These are phyloP conservation scores for Colletotrichum costaricense DNA, from an alignment of 2,329 filamentous ascomycete species.

Conservation along the genomic window DNA sequence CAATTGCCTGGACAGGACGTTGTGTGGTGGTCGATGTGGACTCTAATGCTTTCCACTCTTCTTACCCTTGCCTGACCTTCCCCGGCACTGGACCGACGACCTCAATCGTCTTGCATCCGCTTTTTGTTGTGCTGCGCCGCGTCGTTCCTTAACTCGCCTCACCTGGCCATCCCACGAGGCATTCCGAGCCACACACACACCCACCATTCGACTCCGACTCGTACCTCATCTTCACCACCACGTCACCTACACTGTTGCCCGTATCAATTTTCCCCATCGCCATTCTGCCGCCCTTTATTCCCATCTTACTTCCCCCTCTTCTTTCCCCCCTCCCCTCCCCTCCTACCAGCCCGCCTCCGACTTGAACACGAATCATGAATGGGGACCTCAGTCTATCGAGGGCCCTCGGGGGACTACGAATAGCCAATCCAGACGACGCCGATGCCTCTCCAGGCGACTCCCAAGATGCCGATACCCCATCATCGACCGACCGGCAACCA, in stretches of 20 bases:
- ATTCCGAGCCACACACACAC: conserved; percentile 11
- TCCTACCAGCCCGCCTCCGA: conserved; percentile 16
- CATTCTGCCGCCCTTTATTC: conserved; percentile 14
- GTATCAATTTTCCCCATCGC: conserved; percentile 10
- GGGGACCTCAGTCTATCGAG: conserved; percentile 93
- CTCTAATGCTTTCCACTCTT: background rate
- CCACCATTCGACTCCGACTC: background rate
- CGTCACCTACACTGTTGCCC: background rate
- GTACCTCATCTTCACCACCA: background rate
- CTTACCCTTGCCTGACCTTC: conserved; percentile 5
- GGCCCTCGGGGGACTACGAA: conserved; percentile 92
- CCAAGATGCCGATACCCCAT: conserved; percentile 40
- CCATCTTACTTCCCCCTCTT: conserved; percentile 3
- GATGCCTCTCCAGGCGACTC: conserved; percentile 39
- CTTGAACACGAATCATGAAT: conserved; percentile 72
- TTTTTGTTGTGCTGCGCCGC: conserved; percentile 25
- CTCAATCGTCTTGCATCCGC: conserved; percentile 11
- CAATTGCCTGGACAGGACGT: background rate
- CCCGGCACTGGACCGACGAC: conserved; percentile 2
- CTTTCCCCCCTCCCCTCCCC: background rate
- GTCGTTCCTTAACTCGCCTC: conserved; percentile 21
- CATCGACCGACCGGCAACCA: conserved; percentile 40
- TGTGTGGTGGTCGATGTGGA: conserved; percentile 5
- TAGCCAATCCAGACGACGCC: conserved; percentile 86
- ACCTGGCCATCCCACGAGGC: conserved; percentile 7